Evolutionary conservation across 2,329 filamentous ascomycete species (phyloP), one percentile per base, ranked within the genome.

Genomic region (Phialemoniopsis sp.): DNA sequence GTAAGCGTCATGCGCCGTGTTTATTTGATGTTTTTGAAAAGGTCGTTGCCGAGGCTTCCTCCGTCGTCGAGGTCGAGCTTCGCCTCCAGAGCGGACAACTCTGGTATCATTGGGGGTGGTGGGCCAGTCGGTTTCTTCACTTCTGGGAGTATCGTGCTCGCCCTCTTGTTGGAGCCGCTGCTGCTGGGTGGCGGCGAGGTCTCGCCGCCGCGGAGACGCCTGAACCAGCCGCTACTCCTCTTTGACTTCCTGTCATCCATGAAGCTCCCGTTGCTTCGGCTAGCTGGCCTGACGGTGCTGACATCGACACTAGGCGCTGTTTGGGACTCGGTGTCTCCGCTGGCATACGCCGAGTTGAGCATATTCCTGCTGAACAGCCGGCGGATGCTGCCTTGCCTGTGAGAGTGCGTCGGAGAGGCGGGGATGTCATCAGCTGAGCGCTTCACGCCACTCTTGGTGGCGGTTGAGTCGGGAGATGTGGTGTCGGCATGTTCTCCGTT

Each of bases 11-110:
- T 15, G 4, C 12, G 8, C 14, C 8, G 21, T 31, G 32, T 21
- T 61, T 66, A 78, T 53, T 76, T 76, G 55, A 81, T 80, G 46
- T 73, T 67, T 53, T 78, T 78, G 57, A 81, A 80, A 28, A 81
- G 59, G 45, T 80, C 74, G 42, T 61, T 58, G 37, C 73, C 73
- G 26, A 76, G 59, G 40, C 60, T 62, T 32, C 62, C 66, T 7
- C 67, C 64, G 32, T 75, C 65, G 35, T 57, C 52, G 17, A 65
- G 58, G 35, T 70, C 68, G 36, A 71, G 50, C 52, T 68, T 70
- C 40, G 70, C 67, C 49, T 76, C 67, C 40, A 79, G 62, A 36
- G 71, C 66, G 50, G 59, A 66, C 36, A 80, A 62, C 53, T 80
- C 76, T 15, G 77, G 77, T 37, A 81, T 80, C 73, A 73, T 79